phyloP scores from a whole-genome alignment of 1,139 yeast species.

The Spathaspora sp. region DNA sequence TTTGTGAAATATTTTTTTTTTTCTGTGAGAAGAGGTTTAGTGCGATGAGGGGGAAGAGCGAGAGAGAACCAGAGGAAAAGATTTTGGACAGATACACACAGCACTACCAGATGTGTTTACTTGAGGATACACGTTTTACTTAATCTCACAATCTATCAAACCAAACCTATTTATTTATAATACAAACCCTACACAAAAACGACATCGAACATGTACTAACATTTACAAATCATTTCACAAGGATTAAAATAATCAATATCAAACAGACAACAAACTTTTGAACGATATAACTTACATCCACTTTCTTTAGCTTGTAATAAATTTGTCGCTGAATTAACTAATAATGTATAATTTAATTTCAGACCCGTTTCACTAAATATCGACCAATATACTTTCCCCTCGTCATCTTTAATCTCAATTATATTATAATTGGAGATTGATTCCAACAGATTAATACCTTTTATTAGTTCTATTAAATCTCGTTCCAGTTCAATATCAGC shows the following conservation, averaged over 20 bases:
- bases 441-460: conserved; percentile 2
- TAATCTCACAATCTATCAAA: background rate
- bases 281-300: conserved; percentile 1
- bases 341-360: background rate
- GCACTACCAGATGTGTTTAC: background rate
- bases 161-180: background rate
- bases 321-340: conserved; percentile 1
- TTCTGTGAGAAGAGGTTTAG: conserved; percentile 5
- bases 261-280: conserved; percentile 5
- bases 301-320: conserved; percentile 2
- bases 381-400: conserved; percentile 1
- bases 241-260: conserved; percentile 5
- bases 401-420: conserved; percentile 5
- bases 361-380: background rate
- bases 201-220: background rate
- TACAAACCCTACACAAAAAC: background rate
- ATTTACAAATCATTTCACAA: background rate
- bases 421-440: conserved; percentile 2
- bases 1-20: background rate
- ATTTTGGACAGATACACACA: background rate
- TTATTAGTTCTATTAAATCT: conserved; percentile 5
- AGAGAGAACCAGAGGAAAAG: background rate
- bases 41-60: background rate
- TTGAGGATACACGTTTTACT: background rate
- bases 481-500: conserved; percentile 4